Conservation (phyloP, 768 basidiomycete genomes). For the Amanita muscaria region DNA sequence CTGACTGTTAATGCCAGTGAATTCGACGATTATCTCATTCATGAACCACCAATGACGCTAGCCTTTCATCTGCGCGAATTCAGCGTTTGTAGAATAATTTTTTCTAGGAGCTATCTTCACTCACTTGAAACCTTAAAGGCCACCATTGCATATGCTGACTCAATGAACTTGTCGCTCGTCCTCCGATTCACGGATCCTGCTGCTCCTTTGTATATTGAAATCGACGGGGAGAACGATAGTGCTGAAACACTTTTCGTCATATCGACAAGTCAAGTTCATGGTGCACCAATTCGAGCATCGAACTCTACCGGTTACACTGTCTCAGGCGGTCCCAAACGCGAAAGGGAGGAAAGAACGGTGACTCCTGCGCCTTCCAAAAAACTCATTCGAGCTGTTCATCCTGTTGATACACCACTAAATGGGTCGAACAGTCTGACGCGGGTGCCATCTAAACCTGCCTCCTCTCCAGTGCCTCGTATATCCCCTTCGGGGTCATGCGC, state of each 20-base stretch:
- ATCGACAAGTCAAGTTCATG: conserved; percentile 60
- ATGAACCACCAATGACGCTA: conserved; percentile 53
- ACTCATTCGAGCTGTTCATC: conserved; percentile 43
- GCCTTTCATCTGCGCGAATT: conserved; percentile 81
- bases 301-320: conserved; percentile 15
- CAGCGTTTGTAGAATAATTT: conserved; percentile 38
- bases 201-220: conserved; percentile 67
- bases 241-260: conserved; percentile 66
- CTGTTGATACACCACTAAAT: conserved; percentile 13
- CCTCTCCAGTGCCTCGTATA: conserved; percentile 14
- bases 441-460: conserved; percentile 18
- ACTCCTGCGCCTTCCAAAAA: conserved; percentile 41
- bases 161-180: conserved; percentile 53
- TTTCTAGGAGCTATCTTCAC: too few species aligned
- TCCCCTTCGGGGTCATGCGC: too few species aligned
- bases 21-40: conserved; percentile 70
- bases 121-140: too few species aligned
- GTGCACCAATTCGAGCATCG: conserved; percentile 21
- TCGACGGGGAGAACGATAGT: conserved; percentile 49
- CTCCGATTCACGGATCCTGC: conserved; percentile 71
- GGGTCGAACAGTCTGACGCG: conserved; percentile 14
- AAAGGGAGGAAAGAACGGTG: conserved; percentile 29
- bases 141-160: conserved; percentile 71
- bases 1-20: conserved; percentile 70
- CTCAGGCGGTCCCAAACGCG: conserved; percentile 31